Percentiles rank a stretch among this genome's conserved stretches.
phyloP scores from a whole-genome alignment of 148 eudicot genomes.

The Pharnaceum exiguum region DNA sequence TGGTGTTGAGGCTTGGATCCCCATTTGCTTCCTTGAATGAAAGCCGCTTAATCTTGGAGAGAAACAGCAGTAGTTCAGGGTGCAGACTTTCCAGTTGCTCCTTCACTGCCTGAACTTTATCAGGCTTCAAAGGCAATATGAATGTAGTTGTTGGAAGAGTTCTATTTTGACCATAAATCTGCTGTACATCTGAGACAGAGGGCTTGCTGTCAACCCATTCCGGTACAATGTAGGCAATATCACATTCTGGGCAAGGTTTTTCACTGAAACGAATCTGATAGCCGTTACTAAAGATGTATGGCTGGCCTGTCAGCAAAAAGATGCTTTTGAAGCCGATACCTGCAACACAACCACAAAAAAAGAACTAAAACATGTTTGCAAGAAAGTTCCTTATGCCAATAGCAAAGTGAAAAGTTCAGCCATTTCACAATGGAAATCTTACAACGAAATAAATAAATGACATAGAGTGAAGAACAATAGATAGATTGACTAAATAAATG shows the following conservation, averaged over 20 bases:
- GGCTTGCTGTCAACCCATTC: slow-evolving; percentile 32
- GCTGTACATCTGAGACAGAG: slow-evolving; percentile 23
- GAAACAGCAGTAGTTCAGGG: slow-evolving; percentile 39
- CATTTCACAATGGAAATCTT: no score
- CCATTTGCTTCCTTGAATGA: slow-evolving; percentile 18
- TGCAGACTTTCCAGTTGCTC: slow-evolving; percentile 32
- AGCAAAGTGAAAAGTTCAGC: no score
- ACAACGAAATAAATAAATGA: no score
- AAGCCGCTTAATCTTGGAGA: slow-evolving; percentile 30
- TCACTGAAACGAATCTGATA: slow-evolving; percentile 41
- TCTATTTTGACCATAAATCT: slow-evolving; percentile 23
- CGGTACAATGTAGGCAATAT: slow-evolving; percentile 41
- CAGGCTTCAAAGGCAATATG: slow-evolving; percentile 38
- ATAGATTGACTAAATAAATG: no score
- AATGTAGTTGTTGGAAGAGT: slow-evolving; percentile 27
- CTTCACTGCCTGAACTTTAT: slow-evolving; percentile 36
- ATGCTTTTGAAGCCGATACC: no score
- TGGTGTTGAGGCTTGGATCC: background rate
- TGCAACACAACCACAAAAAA: no score
- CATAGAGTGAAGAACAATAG: no score
- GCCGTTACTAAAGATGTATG: no score
- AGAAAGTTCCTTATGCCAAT: no score
- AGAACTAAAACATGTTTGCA: no score
- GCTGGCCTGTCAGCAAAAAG: no score
- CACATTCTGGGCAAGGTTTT: slow-evolving; percentile 30